Percentiles rank a stretch among this genome's conserved stretches.
Conservation (phyloP, 2,329 filamentous ascomycete species). For the Aspergillus ruber region DNA sequence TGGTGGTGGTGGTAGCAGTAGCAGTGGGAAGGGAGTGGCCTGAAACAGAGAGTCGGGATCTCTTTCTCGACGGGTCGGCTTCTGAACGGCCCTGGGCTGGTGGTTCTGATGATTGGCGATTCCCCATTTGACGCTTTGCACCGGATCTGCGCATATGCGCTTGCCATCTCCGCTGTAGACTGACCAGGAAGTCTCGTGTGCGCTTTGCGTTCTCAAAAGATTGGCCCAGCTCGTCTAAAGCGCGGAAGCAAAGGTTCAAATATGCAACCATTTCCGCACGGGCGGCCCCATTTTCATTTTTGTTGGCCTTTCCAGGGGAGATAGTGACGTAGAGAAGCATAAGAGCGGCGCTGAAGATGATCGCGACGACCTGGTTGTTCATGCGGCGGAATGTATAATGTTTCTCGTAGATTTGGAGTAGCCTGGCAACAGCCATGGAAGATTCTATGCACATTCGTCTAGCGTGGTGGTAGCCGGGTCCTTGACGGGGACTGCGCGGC, state of each 20-base stretch:
- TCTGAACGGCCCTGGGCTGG: neutral
- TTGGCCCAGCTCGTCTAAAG: constrained; percentile 36
- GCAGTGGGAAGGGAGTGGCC: neutral
- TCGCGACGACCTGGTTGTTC: constrained; percentile 40
- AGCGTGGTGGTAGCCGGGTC: constrained; percentile 40
- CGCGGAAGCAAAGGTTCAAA: constrained; percentile 38
- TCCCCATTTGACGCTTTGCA: constrained; percentile 25
- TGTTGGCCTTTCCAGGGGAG: constrained; percentile 23
- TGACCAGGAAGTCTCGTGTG: constrained; percentile 33
- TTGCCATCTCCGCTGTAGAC: constrained; percentile 34
- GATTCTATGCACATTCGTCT: constrained; percentile 39
- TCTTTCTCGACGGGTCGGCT: constrained; percentile 17
- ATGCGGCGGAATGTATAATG: constrained; percentile 39
- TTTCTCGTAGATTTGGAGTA: constrained; percentile 37
- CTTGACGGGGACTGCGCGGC: constrained; percentile 34
- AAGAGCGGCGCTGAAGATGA: constrained; percentile 40
- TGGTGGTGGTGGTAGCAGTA: neutral
- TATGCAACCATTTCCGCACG: constrained; percentile 29
- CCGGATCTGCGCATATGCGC: constrained; percentile 28
- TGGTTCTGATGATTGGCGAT: constrained; percentile 9
- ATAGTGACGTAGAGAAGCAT: constrained; percentile 35
- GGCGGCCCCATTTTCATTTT: constrained; percentile 14
- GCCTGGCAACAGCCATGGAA: constrained; percentile 33
- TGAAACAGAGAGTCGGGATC: constrained; percentile 12
- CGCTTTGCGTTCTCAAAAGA: constrained; percentile 37